These are phyloP conservation scores for Rosellinia necatrix DNA, from an alignment of 2,329 filamentous ascomycete species.

Conservation along the genomic window DNA sequence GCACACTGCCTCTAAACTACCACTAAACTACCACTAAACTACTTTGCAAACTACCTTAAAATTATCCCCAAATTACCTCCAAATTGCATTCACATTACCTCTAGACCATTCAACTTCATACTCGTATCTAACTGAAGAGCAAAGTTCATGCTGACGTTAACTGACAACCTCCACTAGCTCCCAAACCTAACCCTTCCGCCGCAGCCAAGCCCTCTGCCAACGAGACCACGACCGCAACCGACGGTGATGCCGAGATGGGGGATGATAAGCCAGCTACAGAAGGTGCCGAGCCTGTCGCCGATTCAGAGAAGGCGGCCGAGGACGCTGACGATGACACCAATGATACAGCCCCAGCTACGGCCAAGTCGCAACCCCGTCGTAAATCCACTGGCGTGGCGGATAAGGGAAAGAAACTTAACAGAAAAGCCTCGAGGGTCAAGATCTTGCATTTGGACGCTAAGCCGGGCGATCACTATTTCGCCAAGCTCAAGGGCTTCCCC, in stretches of 20 bases:
- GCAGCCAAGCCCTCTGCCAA: slow-evolving; percentile 31
- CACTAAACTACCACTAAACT: no score
- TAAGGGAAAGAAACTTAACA: slow-evolving; percentile 81
- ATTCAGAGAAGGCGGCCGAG: slow-evolving; percentile 25
- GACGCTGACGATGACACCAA: slow-evolving; percentile 15
- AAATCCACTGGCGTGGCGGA: slow-evolving; percentile 73
- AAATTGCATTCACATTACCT: no score
- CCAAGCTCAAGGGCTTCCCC: slow-evolving; percentile 92
- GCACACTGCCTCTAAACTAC: no score
- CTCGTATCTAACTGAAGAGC: no score
- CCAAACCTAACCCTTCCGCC: slow-evolving; percentile 18
- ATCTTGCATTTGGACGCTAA: slow-evolving; percentile 77
- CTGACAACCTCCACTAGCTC: slow-evolving; percentile 5
- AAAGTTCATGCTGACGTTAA: no score
- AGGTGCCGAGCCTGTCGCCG: slow-evolving; percentile 26
- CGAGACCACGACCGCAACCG: slow-evolving; percentile 35
- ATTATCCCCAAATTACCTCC: not conserved
- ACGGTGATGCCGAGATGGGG: slow-evolving; percentile 39
- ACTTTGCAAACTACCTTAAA: slow-evolving; percentile 9
- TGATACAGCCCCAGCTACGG: slow-evolving; percentile 25
- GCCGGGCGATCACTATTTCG: slow-evolving; percentile 89
- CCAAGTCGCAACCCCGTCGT: slow-evolving; percentile 60
- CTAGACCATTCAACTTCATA: no score
- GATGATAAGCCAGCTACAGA: slow-evolving; percentile 37
- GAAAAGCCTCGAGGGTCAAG: slow-evolving; percentile 79